phyloP scores from a whole-genome alignment of 371 early-diverging fungal genomes.

The Dinochytrium kinnereticum region DNA sequence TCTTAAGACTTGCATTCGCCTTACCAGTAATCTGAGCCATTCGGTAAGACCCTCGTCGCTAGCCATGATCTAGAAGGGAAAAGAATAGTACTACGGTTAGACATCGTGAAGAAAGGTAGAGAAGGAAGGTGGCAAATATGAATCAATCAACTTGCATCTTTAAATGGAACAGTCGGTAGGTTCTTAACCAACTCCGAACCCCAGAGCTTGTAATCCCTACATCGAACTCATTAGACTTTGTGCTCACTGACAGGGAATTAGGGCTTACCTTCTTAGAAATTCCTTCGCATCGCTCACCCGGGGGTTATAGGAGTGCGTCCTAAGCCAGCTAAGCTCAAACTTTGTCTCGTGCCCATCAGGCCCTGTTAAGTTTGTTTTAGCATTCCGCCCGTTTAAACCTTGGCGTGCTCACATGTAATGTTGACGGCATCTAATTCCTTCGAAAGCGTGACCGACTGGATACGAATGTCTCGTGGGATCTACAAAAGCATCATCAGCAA shows the following conservation, averaged over 20 bases:
- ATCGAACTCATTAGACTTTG: no score
- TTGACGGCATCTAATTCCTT: constrained; percentile 26
- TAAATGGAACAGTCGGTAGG: constrained; percentile 60
- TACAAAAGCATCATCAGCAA: constrained; percentile 4
- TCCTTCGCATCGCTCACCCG: constrained; percentile 21
- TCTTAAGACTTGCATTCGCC: no score
- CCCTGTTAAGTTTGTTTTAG: no score
- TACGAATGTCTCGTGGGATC: constrained; percentile 72
- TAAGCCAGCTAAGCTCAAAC: constrained; percentile 71
- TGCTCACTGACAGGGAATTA: neutral
- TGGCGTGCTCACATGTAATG: constrained; percentile 24
- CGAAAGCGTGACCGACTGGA: constrained; percentile 50
- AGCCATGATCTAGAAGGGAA: constrained; percentile 44
- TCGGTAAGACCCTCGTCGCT: constrained; percentile 69
- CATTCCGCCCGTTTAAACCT: no score
- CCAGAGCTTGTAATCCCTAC: constrained; percentile 43
- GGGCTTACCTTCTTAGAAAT: constrained; percentile 52
- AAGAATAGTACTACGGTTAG: neutral
- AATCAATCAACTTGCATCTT: constrained; percentile 72
- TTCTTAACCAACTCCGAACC: constrained; percentile 39
- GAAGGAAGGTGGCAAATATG: no score
- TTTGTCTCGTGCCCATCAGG: constrained; percentile 65
- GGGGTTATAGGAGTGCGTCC: constrained; percentile 76
- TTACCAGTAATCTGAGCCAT: constrained; percentile 75
- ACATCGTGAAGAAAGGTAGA: no score